A percentile compares a stretch with the other conserved stretches of the same genome.
Evolutionary conservation across 441 rosid genomes (phyloP).

Genomic region (Sinapis alba): DNA sequence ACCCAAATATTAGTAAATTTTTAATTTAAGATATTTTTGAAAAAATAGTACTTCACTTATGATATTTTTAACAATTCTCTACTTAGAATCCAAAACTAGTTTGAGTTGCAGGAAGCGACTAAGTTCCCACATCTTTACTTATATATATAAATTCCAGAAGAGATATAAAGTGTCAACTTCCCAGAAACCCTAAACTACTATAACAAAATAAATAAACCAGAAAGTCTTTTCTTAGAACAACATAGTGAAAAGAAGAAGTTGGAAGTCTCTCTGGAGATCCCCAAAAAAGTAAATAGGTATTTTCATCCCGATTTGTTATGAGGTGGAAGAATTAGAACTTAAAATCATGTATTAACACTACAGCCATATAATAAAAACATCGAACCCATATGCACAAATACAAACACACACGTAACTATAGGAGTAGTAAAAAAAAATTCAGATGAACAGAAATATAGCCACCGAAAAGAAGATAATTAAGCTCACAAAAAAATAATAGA

Average conservation of each 20-base stretch:
- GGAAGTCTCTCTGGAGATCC: slow-evolving; percentile 29
- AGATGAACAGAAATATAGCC: not conserved
- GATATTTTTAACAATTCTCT: no score
- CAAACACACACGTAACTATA: not conserved
- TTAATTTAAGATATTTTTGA: no score
- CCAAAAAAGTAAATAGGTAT: slow-evolving; percentile 12
- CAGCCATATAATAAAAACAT: not conserved
- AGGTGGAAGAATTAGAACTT: slow-evolving; percentile 18
- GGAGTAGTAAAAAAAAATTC: not conserved
- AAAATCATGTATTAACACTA: not conserved
- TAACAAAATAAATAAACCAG: not conserved
- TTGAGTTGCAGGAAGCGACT: not conserved
- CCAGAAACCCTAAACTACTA: slow-evolving; percentile 32
- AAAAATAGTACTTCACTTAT: no score
- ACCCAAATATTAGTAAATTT: no score
- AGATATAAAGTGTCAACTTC: slow-evolving; percentile 1
- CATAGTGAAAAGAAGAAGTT: not conserved
- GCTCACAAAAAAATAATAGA: not conserved
- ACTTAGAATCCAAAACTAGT: not conserved
- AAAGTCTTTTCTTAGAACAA: not conserved
- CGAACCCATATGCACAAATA: not conserved
- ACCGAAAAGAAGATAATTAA: not conserved
- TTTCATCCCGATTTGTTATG: not conserved
- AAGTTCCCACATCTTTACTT: not conserved
- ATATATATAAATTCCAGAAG: not conserved